Conservation (phyloP, 352 stramenopile genomes). For the Globisporangium parvum region DNA sequence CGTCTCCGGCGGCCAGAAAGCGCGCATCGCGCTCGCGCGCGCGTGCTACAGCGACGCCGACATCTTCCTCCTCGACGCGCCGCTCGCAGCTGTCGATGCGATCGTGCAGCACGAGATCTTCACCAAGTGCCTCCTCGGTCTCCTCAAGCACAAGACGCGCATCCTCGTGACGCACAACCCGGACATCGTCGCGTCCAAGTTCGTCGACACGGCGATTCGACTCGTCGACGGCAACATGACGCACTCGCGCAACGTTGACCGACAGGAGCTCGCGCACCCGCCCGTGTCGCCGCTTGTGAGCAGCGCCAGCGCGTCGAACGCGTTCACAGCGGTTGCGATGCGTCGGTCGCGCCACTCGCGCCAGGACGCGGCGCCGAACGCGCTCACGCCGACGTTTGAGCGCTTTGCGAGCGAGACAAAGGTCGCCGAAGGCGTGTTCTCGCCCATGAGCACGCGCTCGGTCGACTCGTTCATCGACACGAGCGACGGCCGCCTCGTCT, state of each 20-base stretch:
- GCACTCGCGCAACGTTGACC: slow-evolving; percentile 38
- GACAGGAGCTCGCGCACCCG: slow-evolving; percentile 21
- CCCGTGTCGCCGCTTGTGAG: slow-evolving; percentile 28
- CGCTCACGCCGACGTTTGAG: slow-evolving; percentile 14
- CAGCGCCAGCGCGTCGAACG: slow-evolving; percentile 2
- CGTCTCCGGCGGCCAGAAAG: slow-evolving; percentile 56
- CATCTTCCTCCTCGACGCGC: slow-evolving; percentile 63
- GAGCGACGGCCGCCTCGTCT: slow-evolving; percentile 14
- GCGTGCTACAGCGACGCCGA: slow-evolving; percentile 83
- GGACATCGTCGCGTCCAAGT: slow-evolving; percentile 59
- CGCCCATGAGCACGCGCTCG: slow-evolving; percentile 20
- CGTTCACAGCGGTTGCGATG: too few relatives aligned
- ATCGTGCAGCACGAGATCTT: slow-evolving; percentile 83
- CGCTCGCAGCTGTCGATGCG: slow-evolving; percentile 39
- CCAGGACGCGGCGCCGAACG: background rate
- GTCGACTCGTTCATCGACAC: slow-evolving; percentile 27
- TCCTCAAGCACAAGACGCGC: slow-evolving; percentile 61
- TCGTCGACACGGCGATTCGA: slow-evolving; percentile 49
- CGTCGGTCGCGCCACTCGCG: background rate
- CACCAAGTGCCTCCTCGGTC: slow-evolving; percentile 58
- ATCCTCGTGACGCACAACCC: slow-evolving; percentile 64
- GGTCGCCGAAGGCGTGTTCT: slow-evolving; percentile 26
- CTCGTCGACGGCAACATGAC: slow-evolving; percentile 42
- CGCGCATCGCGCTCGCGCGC: slow-evolving; percentile 72
- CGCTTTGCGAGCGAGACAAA: slow-evolving; percentile 21